These are phyloP conservation scores for Cynanchum wilfordii DNA, from an alignment of 257 asterid species.

Conservation along the genomic window DNA sequence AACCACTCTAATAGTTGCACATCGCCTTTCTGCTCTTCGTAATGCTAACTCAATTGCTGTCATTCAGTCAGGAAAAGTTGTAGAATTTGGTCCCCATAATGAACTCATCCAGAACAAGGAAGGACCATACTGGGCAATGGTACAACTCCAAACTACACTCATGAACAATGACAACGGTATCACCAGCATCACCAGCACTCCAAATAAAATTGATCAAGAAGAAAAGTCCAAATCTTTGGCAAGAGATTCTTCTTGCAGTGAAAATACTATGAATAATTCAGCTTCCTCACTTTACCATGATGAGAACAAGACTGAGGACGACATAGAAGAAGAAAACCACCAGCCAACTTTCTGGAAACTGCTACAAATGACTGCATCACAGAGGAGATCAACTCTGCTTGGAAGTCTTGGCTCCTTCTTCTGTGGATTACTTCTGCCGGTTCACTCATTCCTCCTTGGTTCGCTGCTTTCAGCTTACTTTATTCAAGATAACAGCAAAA, in stretches of 20 bases:
- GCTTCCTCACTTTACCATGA: neutral
- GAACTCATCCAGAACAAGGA: slow-evolving; percentile 32
- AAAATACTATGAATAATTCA: neutral
- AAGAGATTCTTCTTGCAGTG: neutral
- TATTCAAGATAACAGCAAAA: slow-evolving; percentile 21
- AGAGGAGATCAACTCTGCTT: slow-evolving; percentile 38
- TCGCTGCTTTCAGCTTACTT: slow-evolving; percentile 39
- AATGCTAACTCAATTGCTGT: slow-evolving; percentile 39
- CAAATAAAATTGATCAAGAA: neutral
- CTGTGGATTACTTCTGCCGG: slow-evolving; percentile 37
- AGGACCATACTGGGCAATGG: slow-evolving; percentile 34
- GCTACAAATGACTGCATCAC: slow-evolving; percentile 35
- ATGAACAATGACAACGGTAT: slow-evolving; percentile 22
- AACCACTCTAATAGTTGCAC: slow-evolving; percentile 44
- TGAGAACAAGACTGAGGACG: neutral
- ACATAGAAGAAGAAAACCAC: neutral
- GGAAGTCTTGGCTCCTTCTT: slow-evolving; percentile 42
- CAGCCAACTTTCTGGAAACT: slow-evolving; percentile 32
- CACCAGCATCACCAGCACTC: neutral
- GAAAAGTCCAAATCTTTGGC: neutral
- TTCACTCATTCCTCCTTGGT: slow-evolving; percentile 42
- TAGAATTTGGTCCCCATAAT: slow-evolving; percentile 41
- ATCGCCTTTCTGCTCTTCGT: slow-evolving; percentile 43
- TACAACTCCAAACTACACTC: slow-evolving; percentile 30
- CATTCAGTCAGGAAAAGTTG: slow-evolving; percentile 43